Conservation (phyloP, 306 rosid species). For the Corylus americana region DNA sequence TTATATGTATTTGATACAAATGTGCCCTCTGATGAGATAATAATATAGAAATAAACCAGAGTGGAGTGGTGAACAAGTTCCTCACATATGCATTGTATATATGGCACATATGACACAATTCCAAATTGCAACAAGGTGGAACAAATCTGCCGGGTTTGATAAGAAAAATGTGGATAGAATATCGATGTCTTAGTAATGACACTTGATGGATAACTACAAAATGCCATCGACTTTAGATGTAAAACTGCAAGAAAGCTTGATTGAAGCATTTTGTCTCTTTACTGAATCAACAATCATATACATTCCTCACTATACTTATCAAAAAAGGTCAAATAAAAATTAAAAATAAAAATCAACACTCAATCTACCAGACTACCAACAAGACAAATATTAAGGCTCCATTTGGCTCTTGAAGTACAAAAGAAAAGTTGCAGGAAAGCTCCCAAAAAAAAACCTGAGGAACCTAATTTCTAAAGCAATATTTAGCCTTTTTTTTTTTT, state of each 20-base stretch:
- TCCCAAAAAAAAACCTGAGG: background rate
- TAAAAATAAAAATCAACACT: background rate
- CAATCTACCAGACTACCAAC: background rate
- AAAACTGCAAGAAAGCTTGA: background rate
- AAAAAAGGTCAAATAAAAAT: too few relatives aligned
- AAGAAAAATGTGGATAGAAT: background rate
- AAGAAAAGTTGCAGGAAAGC: background rate
- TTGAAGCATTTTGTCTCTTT: background rate
- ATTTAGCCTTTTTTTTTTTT: too few relatives aligned
- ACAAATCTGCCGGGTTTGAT: background rate
- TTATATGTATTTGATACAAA: background rate
- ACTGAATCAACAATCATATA: background rate
- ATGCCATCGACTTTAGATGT: background rate
- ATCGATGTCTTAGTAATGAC: background rate
- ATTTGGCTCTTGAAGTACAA: background rate
- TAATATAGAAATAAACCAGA: background rate
- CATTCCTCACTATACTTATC: background rate
- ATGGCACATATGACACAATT: background rate
- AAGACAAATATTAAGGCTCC: background rate
- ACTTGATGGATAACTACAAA: background rate
- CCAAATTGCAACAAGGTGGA: background rate
- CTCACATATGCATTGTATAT: background rate
- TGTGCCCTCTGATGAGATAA: background rate
- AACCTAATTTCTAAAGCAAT: background rate
- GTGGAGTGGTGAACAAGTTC: background rate